Evolutionary conservation across 2,329 filamentous ascomycete species (phyloP), one percentile per base, ranked within the genome.

Genomic region (Delphinella strobiligena): DNA sequence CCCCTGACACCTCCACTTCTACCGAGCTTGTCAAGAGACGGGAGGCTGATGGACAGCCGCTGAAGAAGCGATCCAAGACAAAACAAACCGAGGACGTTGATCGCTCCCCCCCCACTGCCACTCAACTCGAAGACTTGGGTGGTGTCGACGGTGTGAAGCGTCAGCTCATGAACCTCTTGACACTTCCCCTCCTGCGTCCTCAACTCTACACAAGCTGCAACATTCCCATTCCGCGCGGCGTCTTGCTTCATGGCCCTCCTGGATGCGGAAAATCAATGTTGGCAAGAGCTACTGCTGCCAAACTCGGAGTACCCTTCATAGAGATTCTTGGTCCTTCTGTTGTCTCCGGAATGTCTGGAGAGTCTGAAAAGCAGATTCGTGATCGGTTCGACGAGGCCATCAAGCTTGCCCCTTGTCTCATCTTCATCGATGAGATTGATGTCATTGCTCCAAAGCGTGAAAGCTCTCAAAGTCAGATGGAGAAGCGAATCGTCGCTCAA

Each of bases 401-500:
- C 56, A 74, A 76, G 40, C 71, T 88, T 29, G 88, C 89, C 0
- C 91, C 91, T 0, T 93, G 86, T 52, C 69, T 98, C 4, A 72
- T 98, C 4, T 93, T 95, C 53, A 82, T 96, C 42, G 87, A 94
- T 49, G 82, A 94, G 50, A 84, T 96, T 38, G 88, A 98, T 59
- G 80, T 82, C 3, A 91, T 96, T 51, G 84, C 87, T 36, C 83
- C 84, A 0, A 93, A 93, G 58, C 72, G 82, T 41, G 85, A 93
- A 46, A 83, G 76, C 40, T 78, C 82, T 1, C 82, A 91, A 52
- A 80, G 82, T 52, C 86, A 94, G 48, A 89, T 93, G 76, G 87
- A 94, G 56, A 84, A 86, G 54, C 71, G 87, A 38, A 91, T 93
- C 46, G 80, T 93, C 10, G 75, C 78, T 1, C 83, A 93, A 54